Percentiles rank a stretch among this genome's conserved stretches.
These are phyloP conservation scores for Dendrocalamus sinicus DNA, from an alignment of 176 grass and related monocot species.

Conservation along the genomic window DNA sequence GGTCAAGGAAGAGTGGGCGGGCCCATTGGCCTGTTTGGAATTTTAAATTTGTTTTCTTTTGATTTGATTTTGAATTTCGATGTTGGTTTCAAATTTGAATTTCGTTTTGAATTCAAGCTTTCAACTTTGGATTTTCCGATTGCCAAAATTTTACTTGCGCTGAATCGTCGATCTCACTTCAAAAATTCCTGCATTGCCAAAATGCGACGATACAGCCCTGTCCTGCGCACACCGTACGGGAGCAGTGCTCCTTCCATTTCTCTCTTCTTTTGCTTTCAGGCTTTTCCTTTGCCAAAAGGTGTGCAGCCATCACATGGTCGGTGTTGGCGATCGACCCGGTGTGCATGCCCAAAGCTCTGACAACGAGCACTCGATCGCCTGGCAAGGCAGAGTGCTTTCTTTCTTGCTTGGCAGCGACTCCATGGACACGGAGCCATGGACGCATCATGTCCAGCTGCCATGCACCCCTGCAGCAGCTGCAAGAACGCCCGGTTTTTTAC, in stretches of 20 bases:
- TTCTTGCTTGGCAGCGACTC: constrained; percentile 17
- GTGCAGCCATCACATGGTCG: neutral
- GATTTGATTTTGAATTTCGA: no score
- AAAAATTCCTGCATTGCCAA: no score
- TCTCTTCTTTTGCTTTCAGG: neutral
- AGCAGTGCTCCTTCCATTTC: neutral
- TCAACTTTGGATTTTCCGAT: no score
- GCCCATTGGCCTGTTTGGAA: no score
- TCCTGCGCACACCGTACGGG: neutral
- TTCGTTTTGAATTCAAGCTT: no score
- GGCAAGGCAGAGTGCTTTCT: neutral
- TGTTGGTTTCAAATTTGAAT: no score
- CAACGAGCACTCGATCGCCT: neutral
- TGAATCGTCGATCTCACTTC: no score
- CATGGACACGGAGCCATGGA: neutral
- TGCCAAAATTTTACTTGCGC: no score
- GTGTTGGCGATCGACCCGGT: neutral
- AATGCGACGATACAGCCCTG: neutral
- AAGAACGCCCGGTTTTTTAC: neutral
- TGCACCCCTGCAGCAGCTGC: neutral
- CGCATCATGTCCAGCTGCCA: constrained; percentile 24
- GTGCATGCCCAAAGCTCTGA: neutral
- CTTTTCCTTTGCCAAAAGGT: neutral
- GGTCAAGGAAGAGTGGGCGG: no score
- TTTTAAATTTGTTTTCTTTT: no score